phyloP scores from a whole-genome alignment of 2,329 filamentous ascomycete genomes.

The Penicillium sp. region DNA sequence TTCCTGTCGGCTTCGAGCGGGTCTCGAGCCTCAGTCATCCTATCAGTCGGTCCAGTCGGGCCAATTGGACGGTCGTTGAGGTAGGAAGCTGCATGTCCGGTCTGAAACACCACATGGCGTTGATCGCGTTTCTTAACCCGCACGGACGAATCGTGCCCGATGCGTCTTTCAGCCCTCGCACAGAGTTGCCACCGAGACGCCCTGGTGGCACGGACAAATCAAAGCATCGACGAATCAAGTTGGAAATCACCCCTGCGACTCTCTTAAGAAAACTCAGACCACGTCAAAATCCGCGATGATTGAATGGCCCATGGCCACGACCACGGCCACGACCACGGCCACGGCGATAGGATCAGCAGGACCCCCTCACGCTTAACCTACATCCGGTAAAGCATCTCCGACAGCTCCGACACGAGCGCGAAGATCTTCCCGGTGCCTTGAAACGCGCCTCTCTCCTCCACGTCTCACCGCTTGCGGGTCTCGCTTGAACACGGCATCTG shows the following conservation, averaged over 20 bases:
- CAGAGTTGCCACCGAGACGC: not conserved
- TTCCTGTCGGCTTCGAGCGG: conserved; percentile 6
- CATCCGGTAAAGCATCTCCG: conserved; percentile 17
- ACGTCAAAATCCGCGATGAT: not conserved
- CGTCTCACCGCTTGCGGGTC: conserved; percentile 8
- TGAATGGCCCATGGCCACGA: not conserved
- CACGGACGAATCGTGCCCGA: not conserved
- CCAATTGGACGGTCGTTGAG: not conserved
- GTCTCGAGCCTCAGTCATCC: not conserved
- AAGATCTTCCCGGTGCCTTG: conserved; percentile 10
- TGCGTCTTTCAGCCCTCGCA: not conserved
- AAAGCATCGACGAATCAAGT: not conserved
- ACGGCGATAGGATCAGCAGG: not conserved
- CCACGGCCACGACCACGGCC: not conserved
- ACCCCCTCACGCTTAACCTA: not conserved
- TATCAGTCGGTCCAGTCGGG: not conserved
- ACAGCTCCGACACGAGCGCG: not conserved
- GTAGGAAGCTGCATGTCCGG: not conserved
- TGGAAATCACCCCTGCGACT: not conserved
- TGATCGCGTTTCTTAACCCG: conserved; percentile 3
- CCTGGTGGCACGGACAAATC: not conserved
- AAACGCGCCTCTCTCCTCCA: conserved; percentile 2
- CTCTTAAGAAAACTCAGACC: not conserved
- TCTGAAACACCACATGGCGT: conserved; percentile 22
- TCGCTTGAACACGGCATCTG: conserved; percentile 5